Evolutionary conservation across 192 early-diverging fungal genomes (phyloP).

Genomic region (Gigaspora rosea): DNA sequence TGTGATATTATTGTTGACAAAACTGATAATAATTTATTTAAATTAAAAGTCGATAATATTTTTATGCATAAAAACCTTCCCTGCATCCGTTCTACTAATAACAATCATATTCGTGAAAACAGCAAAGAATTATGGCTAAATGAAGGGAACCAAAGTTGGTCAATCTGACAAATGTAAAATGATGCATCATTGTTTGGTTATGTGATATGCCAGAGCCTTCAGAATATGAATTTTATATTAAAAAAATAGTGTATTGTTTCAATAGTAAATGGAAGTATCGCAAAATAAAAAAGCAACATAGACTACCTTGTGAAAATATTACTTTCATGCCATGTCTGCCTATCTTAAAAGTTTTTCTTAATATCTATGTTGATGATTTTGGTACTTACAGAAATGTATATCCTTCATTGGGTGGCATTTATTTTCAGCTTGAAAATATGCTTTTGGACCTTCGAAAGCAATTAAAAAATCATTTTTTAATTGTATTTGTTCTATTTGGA

Average conservation of each 20-base stretch:
- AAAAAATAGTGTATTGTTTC: background rate
- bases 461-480: slow-evolving; percentile 10
- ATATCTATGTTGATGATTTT: slow-evolving; percentile 26
- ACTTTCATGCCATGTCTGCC: background rate
- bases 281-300: background rate
- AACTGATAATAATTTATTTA: background rate
- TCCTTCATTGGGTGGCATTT: background rate
- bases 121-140: background rate
- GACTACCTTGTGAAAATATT: slow-evolving; percentile 8
- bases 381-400: slow-evolving; percentile 5
- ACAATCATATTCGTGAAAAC: background rate
- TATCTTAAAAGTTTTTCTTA: slow-evolving; percentile 5
- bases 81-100: background rate
- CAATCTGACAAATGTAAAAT: background rate
- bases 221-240: slow-evolving; percentile 11
- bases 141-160: background rate
- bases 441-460: background rate
- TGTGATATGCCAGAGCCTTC: background rate
- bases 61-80: background rate
- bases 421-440: slow-evolving; percentile 22
- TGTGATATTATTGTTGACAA: background rate
- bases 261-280: background rate
- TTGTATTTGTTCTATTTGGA: slow-evolving; percentile 2
- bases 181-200: background rate
- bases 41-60: background rate